Conservation (phyloP, 2,329 filamentous ascomycete species). For the Epicoccum sorghinum region DNA sequence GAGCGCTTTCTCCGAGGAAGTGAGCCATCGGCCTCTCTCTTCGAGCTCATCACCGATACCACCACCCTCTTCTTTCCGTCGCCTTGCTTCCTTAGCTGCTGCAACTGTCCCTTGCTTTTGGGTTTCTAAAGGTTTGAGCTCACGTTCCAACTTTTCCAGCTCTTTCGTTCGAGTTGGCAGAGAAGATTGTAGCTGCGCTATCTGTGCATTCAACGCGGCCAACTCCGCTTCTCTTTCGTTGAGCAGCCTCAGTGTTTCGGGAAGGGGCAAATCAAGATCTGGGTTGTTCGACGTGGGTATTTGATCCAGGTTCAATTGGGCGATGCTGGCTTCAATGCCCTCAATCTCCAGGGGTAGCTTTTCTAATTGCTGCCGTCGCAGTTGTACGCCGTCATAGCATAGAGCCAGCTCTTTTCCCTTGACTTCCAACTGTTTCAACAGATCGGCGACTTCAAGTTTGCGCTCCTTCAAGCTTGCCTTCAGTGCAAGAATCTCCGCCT, state of each 20-base stretch:
- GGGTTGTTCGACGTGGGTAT: constrained; percentile 46
- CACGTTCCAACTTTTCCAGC: constrained; percentile 68
- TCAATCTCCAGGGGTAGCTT: constrained; percentile 60
- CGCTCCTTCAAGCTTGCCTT: constrained; percentile 80
- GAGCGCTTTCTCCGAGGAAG: constrained; percentile 69
- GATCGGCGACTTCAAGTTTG: constrained; percentile 77
- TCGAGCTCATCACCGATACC: constrained; percentile 76
- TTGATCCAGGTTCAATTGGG: constrained; percentile 50
- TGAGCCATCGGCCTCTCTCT: constrained; percentile 76
- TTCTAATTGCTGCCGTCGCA: constrained; percentile 59
- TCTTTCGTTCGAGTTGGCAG: constrained; percentile 71
- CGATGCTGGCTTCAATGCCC: constrained; percentile 58
- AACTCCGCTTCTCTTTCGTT: constrained; percentile 50
- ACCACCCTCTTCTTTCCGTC: constrained; percentile 68
- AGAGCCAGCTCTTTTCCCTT: constrained; percentile 64
- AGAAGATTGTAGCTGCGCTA: constrained; percentile 62
- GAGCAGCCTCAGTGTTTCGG: constrained; percentile 51
- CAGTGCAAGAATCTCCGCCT: constrained; percentile 66
- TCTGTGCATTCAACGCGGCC: constrained; percentile 50
- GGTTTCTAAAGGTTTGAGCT: constrained; percentile 71
- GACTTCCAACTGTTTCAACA: constrained; percentile 74
- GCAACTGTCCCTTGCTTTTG: constrained; percentile 69
- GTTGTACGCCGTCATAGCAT: constrained; percentile 62
- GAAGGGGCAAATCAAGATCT: constrained; percentile 51
- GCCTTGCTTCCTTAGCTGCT: constrained; percentile 73